phyloP scores from a whole-genome alignment of 352 stramenopile genomes.

The Pythium oligandrum region DNA sequence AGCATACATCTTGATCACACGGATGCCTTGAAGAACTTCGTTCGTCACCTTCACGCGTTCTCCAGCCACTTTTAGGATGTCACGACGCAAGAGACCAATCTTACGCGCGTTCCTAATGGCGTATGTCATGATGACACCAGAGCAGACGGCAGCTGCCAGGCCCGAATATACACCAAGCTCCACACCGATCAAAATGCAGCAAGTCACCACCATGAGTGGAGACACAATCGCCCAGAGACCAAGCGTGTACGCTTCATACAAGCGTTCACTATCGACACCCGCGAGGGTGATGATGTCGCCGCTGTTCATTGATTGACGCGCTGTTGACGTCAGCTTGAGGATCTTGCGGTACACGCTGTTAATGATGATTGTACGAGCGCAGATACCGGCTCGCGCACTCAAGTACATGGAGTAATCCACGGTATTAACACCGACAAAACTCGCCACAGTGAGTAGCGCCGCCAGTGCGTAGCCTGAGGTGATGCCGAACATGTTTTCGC shows the following conservation, averaged over 20 bases:
- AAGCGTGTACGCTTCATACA: conserved; percentile 37
- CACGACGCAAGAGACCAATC: conserved; percentile 26
- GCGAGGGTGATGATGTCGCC: conserved; percentile 51
- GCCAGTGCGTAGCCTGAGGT: conserved; percentile 13
- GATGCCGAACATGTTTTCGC: conserved; percentile 15
- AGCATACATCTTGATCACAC: conserved; percentile 89
- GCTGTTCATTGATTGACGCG: conserved; percentile 34
- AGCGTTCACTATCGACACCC: conserved; percentile 38
- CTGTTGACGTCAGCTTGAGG: conserved; percentile 35
- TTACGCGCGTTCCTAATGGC: conserved; percentile 25
- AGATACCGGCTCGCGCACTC: conserved; percentile 31
- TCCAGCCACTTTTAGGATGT: conserved; percentile 37
- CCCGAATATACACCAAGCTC: too few relatives aligned
- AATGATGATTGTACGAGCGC: conserved; percentile 36
- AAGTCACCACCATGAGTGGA: too few relatives aligned
- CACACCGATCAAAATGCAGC: too few relatives aligned
- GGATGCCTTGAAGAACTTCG: conserved; percentile 88
- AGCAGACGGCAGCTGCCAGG: too few relatives aligned
- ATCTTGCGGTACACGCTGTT: conserved; percentile 47
- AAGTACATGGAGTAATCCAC: conserved; percentile 46
- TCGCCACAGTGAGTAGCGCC: conserved; percentile 3
- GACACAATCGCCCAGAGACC: conserved; percentile 31
- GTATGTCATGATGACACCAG: conserved; percentile 25
- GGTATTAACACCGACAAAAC: conserved; percentile 18
- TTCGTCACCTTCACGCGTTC: conserved; percentile 91